Base-by-base conservation (phyloP, 2,329 filamentous ascomycete species). In the Colletotrichum orchidophilum region DNA sequence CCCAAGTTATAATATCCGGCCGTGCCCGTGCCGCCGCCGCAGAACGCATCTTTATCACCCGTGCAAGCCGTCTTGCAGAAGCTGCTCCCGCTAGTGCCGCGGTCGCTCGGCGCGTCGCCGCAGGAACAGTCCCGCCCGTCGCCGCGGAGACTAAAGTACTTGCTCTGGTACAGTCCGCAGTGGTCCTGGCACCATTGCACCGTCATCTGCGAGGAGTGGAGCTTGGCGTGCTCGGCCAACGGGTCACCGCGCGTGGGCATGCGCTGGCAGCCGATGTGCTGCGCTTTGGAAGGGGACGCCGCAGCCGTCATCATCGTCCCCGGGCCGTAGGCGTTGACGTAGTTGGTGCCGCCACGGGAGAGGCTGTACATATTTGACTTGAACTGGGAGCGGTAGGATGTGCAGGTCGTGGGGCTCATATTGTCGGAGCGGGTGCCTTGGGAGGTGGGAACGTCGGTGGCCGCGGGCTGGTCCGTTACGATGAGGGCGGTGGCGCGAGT, bases 261-360 rank as follows among this genome's bases (percentile, higher is more conserved):
- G 26, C 18, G 24, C 27, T 31, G 15, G n/a, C 26, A 15, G 27
- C 27, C 15, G 27, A 12, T 29, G 3, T n/a, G 24, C 15, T 31
- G 26, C 6, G 27, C 27, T 13, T 31, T 21, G 11, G 27, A 46
- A 11, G 27, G 13, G 53, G 27, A 31, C 53, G 27, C 39, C 18
- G 53, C 15, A 27, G 53, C 13, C 18, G 53, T 31, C 18, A 31
- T 33, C 27, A 21, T 31, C 18, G 29, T 21, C 27, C 33, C 27
- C 42, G 76, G 73, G 50, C 75, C 75, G 58, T 77, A 80, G 26
- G 81, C 66, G 31, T 78, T 77, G 26, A 82, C 53, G 53, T n/a
- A 52, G 24, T 26, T 52, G 24, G n/a, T 21, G 21, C 24, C 21
- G 49, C 49, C 49, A 9, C 27, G 27, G 24, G 26, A 33, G 53